A percentile compares a stretch with the other conserved stretches of the same genome.
phyloP scores from a whole-genome alignment of 2,329 filamentous ascomycete genomes.

The Aspergillus sp. region DNA sequence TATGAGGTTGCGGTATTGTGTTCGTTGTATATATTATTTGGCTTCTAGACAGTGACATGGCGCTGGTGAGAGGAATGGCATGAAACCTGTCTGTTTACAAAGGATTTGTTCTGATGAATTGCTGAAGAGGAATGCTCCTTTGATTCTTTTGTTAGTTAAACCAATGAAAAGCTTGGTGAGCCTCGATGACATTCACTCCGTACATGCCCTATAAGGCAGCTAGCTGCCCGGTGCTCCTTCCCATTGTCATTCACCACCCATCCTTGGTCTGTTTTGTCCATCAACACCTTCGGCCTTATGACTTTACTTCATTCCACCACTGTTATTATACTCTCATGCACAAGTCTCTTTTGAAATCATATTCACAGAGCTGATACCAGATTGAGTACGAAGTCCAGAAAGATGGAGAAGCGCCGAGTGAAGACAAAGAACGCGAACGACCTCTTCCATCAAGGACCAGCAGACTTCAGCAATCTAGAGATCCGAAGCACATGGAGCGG shows the following conservation, averaged over 20 bases:
- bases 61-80: neutral
- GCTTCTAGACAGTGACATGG: conserved; percentile 3
- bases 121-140: neutral
- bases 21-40: conserved; percentile 25
- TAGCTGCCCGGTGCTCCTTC: conserved; percentile 7
- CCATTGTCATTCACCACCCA: conserved; percentile 1
- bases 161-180: neutral
- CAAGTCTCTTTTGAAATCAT: too few relatives aligned
- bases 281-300: too few relatives aligned
- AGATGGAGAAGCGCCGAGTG: too few relatives aligned
- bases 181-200: too few relatives aligned
- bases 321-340: too few relatives aligned
- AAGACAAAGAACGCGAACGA: neutral
- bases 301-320: neutral
- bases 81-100: neutral
- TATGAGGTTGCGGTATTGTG: conserved; percentile 13
- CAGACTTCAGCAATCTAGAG: conserved; percentile 22
- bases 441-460: conserved; percentile 5
- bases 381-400: too few relatives aligned
- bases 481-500: conserved; percentile 28
- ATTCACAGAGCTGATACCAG: too few relatives aligned
- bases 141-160: neutral
- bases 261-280: too few relatives aligned
- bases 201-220: conserved; percentile 1
- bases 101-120: neutral